Percentiles rank a stretch among this genome's conserved stretches.
phyloP scores from a whole-genome alignment of 176 grass and related monocot species.

The Zoysia pacifica region DNA sequence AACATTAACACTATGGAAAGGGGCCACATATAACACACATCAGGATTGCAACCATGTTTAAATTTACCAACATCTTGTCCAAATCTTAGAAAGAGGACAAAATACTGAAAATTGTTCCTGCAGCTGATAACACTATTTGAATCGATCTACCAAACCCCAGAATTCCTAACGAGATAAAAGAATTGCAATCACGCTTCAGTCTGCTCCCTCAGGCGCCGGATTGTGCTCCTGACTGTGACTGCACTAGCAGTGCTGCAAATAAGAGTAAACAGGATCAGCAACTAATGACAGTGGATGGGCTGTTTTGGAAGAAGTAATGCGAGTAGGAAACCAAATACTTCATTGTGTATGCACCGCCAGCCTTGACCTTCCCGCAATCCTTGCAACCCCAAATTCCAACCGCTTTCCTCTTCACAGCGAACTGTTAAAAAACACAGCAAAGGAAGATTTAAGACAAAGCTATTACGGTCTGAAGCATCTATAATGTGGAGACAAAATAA shows the following conservation, averaged over 20 bases:
- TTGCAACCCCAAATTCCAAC: slow-evolving; percentile 98
- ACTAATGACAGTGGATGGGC: not conserved
- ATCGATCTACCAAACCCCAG: not conserved
- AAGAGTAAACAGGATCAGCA: not conserved
- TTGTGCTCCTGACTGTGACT: slow-evolving; percentile 83
- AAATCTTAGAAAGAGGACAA: not conserved
- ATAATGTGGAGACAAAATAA: not conserved
- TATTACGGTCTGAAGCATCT: no score
- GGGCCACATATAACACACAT: not conserved
- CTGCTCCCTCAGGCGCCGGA: slow-evolving; percentile 83
- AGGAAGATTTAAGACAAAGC: not conserved
- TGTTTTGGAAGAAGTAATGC: not conserved
- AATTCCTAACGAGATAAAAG: not conserved
- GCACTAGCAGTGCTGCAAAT: slow-evolving; percentile 78
- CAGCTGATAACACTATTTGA: not conserved
- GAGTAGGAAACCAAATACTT: slow-evolving; percentile 44
- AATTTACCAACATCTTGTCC: not conserved
- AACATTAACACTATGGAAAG: no score
- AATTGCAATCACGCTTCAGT: slow-evolving; percentile 57
- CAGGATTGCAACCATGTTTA: not conserved
- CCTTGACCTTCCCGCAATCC: slow-evolving; percentile 90
- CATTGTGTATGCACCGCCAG: slow-evolving; percentile 78
- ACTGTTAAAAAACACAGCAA: slow-evolving; percentile 37
- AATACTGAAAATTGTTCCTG: not conserved
- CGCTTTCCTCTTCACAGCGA: slow-evolving; percentile 86